Percentiles rank a stretch among this genome's conserved stretches.
Evolutionary conservation across 805 yeast species (phyloP).

Genomic region (Isabelozyma rhagii): DNA sequence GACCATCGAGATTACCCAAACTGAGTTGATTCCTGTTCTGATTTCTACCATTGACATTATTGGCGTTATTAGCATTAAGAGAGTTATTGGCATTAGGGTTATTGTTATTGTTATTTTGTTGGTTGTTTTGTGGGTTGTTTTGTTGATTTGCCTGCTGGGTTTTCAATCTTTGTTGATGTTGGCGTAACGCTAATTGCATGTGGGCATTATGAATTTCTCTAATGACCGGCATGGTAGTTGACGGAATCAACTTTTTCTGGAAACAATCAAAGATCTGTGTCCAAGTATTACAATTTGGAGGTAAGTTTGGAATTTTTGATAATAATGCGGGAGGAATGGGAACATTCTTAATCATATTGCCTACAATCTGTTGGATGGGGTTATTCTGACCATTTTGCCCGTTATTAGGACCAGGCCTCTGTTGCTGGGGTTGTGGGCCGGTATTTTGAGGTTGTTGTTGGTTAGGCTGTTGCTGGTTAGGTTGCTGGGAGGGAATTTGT

Average conservation of each 20-base stretch:
- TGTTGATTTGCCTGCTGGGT: conserved; percentile 18
- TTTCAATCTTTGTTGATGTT: conserved; percentile 44
- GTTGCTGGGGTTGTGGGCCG: conserved; percentile 5
- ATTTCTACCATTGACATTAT: not conserved
- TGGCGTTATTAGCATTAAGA: not conserved
- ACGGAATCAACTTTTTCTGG: conserved; percentile 56
- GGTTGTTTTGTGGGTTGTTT: conserved; percentile 9
- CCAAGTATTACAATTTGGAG: conserved; percentile 81
- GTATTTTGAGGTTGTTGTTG: conserved; percentile 1
- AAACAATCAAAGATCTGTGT: conserved; percentile 65
- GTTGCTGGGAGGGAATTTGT: not conserved
- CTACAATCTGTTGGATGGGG: conserved; percentile 37
- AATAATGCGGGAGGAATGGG: conserved; percentile 73
- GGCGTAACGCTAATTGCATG: conserved; percentile 52
- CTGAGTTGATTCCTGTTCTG: conserved; percentile 2
- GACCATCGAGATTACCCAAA: not conserved
- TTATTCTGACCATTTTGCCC: conserved; percentile 7
- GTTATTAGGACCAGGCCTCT: conserved; percentile 1
- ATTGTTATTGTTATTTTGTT: conserved; percentile 3
- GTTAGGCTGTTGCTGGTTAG: conserved; percentile 7
- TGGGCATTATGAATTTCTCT: conserved; percentile 68
- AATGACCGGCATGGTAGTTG: conserved; percentile 54
- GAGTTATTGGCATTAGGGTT: not conserved
- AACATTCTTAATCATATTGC: conserved; percentile 50
- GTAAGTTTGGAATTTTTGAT: conserved; percentile 68